These are phyloP conservation scores for Wickerhamiella shivajii DNA, from an alignment of 805 yeast species.

Conservation along the genomic window DNA sequence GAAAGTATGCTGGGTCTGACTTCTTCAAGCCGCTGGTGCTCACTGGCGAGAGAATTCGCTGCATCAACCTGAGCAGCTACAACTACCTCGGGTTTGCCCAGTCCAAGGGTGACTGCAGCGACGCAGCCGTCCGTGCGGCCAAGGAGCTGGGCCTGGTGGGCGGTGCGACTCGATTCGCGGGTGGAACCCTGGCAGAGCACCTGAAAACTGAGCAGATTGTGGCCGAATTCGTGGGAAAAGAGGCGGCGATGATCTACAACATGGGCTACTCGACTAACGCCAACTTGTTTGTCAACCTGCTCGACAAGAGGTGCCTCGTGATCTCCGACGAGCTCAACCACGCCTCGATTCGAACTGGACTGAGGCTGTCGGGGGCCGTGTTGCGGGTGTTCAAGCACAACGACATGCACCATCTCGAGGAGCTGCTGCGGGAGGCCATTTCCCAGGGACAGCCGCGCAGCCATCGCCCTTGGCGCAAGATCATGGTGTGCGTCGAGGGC, in stretches of 20 bases:
- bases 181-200: constrained; percentile 70
- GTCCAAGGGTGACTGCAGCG: constrained; percentile 82
- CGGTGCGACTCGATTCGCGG: constrained; percentile 59
- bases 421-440: constrained; percentile 64
- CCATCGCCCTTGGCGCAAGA: constrained; percentile 85
- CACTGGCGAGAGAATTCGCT: constrained; percentile 61
- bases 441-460: constrained; percentile 90
- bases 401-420: constrained; percentile 69
- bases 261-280: constrained; percentile 98
- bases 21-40: constrained; percentile 51
- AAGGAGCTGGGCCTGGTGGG: constrained; percentile 62
- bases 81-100: constrained; percentile 96
- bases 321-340: constrained; percentile 92
- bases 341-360: constrained; percentile 90
- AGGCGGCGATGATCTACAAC: constrained; percentile 69
- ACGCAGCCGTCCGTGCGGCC: constrained; percentile 47
- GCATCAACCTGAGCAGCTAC: constrained; percentile 78
- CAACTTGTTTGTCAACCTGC: constrained; percentile 63
- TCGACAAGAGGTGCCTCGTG: constrained; percentile 77
- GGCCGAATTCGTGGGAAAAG: constrained; percentile 83
- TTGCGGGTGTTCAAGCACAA: constrained; percentile 88
- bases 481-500: constrained; percentile 79
- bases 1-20: constrained; percentile 35
- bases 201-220: constrained; percentile 55
- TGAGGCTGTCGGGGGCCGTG: constrained; percentile 81